Percentiles rank a stretch among this genome's conserved stretches.
phyloP scores from a whole-genome alignment of 306 rosid species.

The Trifolium fragiferum region DNA sequence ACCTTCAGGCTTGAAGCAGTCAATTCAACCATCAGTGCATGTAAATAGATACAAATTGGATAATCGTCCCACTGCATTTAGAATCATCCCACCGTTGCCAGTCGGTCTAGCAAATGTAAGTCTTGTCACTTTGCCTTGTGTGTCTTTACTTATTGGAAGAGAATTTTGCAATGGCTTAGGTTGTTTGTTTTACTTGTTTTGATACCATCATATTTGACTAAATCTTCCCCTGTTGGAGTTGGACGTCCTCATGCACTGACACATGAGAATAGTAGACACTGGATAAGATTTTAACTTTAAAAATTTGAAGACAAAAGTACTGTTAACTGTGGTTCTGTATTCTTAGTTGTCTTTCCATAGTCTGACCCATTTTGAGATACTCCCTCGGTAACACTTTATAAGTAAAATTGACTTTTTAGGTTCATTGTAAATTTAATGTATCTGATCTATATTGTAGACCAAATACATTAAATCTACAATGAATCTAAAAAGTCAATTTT shows the following conservation, averaged over 20 bases:
- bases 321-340: neutral
- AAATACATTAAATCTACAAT: no score
- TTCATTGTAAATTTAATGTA: no score
- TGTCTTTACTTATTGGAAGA: slow-evolving; percentile 8
- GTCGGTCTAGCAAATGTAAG: slow-evolving; percentile 80
- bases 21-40: slow-evolving; percentile 55
- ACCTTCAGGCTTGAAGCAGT: slow-evolving; percentile 62
- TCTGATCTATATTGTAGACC: no score
- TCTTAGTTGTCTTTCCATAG: slow-evolving; percentile 19
- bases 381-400: no score
- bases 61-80: slow-evolving; percentile 79
- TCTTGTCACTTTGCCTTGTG: slow-evolving; percentile 30
- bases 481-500: no score
- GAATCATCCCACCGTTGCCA: slow-evolving; percentile 81
- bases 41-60: slow-evolving; percentile 79
- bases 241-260: slow-evolving; percentile 19
- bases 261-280: slow-evolving; percentile 24
- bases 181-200: slow-evolving; percentile 6
- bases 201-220: neutral
- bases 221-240: slow-evolving; percentile 17
- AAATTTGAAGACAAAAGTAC: slow-evolving; percentile 18
- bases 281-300: neutral
- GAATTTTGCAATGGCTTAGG: slow-evolving; percentile 7
- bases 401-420: no score
- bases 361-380: slow-evolving; percentile 22